Evolutionary conservation across 2,329 filamentous ascomycete species (phyloP).

Genomic region (Cladosporium cucumerinum): DNA sequence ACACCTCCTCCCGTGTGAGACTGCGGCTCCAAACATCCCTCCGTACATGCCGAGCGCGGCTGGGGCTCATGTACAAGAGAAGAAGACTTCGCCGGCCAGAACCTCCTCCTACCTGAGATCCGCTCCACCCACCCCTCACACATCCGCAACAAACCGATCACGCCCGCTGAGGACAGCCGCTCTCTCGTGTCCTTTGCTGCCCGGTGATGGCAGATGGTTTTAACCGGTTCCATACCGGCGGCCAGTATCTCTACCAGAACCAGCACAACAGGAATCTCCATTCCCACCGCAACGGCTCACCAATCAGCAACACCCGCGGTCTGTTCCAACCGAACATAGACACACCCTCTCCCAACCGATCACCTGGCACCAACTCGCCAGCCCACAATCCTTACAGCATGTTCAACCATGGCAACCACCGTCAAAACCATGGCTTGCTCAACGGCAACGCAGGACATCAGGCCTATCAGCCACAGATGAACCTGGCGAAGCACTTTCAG

Average conservation of each 20-base stretch:
- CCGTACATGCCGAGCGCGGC: conserved; percentile 34
- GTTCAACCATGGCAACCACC: conserved; percentile 65
- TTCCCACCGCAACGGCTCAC: conserved; percentile 47
- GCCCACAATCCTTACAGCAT: conserved; percentile 60
- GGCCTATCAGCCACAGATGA: conserved; percentile 52
- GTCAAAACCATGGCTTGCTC: conserved; percentile 71
- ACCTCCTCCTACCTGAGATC: conserved; percentile 42
- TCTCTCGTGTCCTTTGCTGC: conserved; percentile 21
- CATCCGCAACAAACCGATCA: conserved; percentile 16
- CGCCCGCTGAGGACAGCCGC: conserved; percentile 15
- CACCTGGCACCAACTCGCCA: conserved; percentile 52
- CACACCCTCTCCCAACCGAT: conserved; percentile 57
- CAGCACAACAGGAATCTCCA: conserved; percentile 46
- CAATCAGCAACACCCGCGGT: conserved; percentile 38
- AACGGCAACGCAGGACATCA: conserved; percentile 66
- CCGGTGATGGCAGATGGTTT: conserved; percentile 67
- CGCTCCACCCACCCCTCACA: conserved; percentile 28
- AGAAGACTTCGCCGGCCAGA: conserved; percentile 46
- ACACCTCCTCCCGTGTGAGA: not conserved
- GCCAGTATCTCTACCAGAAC: conserved; percentile 58
- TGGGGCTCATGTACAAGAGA: conserved; percentile 49
- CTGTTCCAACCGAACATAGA: conserved; percentile 44
- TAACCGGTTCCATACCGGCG: conserved; percentile 61
- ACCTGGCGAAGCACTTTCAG: conserved; percentile 68
- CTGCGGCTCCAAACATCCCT: conserved; percentile 8